These are phyloP conservation scores for Eucalyptus erythrocorys DNA, from an alignment of 345 rosid genomes.

Conservation along the genomic window DNA sequence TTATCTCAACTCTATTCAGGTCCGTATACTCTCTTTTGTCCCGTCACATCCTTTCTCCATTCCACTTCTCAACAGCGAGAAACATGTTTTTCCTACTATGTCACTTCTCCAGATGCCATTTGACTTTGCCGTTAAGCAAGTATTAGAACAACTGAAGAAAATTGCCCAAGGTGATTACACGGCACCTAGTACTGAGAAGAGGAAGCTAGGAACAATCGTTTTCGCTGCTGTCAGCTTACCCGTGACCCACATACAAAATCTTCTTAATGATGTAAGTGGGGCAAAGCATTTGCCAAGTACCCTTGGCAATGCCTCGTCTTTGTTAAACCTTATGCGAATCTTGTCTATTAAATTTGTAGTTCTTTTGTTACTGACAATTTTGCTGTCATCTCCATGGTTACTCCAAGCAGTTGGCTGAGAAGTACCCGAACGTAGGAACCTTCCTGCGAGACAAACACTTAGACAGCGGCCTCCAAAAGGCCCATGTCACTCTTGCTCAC, in stretches of 20 bases:
- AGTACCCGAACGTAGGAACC: slow-evolving; percentile 26
- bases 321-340: neutral
- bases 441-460: slow-evolving; percentile 47
- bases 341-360: neutral
- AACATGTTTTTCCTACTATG: neutral
- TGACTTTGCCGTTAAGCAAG: slow-evolving; percentile 60
- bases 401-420: slow-evolving; percentile 34
- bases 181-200: slow-evolving; percentile 50
- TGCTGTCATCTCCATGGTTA: neutral
- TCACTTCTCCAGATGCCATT: slow-evolving; percentile 55
- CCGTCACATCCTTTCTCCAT: neutral
- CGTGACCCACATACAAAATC: slow-evolving; percentile 26
- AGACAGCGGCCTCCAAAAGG: slow-evolving; percentile 28
- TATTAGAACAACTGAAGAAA: slow-evolving; percentile 53
- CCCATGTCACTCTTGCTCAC: slow-evolving; percentile 92
- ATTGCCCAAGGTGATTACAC: slow-evolving; percentile 60
- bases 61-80: neutral
- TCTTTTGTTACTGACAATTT: neutral
- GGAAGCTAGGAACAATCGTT: slow-evolving; percentile 54
- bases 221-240: slow-evolving; percentile 81
- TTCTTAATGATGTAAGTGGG: slow-evolving; percentile 50
- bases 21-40: neutral
- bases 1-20: slow-evolving; percentile 73
- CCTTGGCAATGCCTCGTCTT: neutral
- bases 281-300: neutral